Base-by-base conservation (phyloP, 129 eudicot species). In the Centrapalus pauciflorus region DNA sequence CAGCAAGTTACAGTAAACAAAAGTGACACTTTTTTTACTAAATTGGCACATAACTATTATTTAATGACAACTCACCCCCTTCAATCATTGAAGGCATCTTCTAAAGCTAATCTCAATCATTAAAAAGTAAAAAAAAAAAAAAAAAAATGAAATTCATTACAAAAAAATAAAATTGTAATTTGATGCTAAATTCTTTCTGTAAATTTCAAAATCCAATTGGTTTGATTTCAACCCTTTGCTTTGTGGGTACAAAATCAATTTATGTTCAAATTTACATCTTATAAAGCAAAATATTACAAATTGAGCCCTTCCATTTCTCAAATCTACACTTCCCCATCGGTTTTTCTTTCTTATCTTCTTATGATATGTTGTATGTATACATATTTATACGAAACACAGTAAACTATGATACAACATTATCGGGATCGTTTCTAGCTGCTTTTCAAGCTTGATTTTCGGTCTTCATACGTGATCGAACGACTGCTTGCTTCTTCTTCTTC, bases 61-160 rank as follows among this genome's bases (percentile, higher is more conserved):
- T 61, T 14, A 3, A 24, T 21, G 43, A 35, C 74, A 66, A 33
- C 48, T 33, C 52, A 57, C 55, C 19, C 71, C 79, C 58, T 35
- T 66, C 79, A 75, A 66, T 75, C 79, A 75, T 75, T 75, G 60
- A 40, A 67, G 74, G 79, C 74, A 75, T 75, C 69, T 75, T 67
- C 54, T 55, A 66, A 64, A 66, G 73, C 52, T 29, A 55, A 28
- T 41, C 24, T 14, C 74, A 75, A 66, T 75, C 72, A 75, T 75
- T 19, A 66, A 17, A 66, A 66, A 29, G 46, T 50, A 30, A 73
- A 20, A 34, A 27, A 55, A n/a, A 14, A 13, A 48, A 17, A n/a
- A 37, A 51, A 34, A 11, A 8, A 35, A n/a, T n/a, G n/a, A n/a
- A 52, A 16, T 34, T 35, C 13, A 10, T 58, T 32, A 62, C 12